Percentiles rank a stretch among this genome's conserved stretches.
These are phyloP conservation scores for Betula pendula DNA, from an alignment of 306 rosid genomes.

Conservation along the genomic window DNA sequence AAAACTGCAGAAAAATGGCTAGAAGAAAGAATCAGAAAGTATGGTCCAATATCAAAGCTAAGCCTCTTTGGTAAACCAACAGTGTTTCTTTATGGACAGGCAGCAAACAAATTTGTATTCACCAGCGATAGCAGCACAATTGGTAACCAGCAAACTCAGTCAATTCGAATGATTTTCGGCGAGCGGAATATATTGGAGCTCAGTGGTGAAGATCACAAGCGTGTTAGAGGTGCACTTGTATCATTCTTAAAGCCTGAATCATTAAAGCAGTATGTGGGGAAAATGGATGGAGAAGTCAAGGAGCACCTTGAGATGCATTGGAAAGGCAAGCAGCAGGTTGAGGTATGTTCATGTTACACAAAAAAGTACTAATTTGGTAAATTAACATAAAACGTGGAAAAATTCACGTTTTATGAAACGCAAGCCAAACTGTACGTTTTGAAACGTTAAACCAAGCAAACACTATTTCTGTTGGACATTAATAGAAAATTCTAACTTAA, in stretches of 20 bases:
- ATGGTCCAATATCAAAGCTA: conserved; percentile 73
- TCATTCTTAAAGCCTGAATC: conserved; percentile 79
- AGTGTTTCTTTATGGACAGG: conserved; percentile 64
- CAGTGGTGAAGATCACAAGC: conserved; percentile 57
- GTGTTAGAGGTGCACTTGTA: conserved; percentile 61
- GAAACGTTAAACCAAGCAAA: too few relatives aligned
- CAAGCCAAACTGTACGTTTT: too few relatives aligned
- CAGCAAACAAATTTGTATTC: conserved; percentile 70
- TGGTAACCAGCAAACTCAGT: conserved; percentile 47
- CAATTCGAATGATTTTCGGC: conserved; percentile 51
- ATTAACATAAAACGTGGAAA: too few relatives aligned
- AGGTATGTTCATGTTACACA: conserved; percentile 32
- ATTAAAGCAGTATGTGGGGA: conserved; percentile 57
- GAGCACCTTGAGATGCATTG: conserved; percentile 64
- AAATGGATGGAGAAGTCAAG: conserved; percentile 61
- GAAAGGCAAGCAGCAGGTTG: conserved; percentile 57
- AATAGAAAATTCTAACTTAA: too few relatives aligned
- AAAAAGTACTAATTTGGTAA: not conserved
- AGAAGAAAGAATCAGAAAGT: conserved; percentile 48
- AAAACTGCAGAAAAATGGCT: conserved; percentile 59
- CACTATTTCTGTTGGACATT: too few relatives aligned
- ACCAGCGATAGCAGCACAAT: conserved; percentile 10
- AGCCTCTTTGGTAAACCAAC: conserved; percentile 73
- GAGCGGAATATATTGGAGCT: conserved; percentile 53
- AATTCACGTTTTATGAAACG: too few relatives aligned